A percentile compares a stretch with the other conserved stretches of the same genome.
Conservation (phyloP, 2,329 filamentous ascomycete species). For the Neodidymelliopsis sp. region DNA sequence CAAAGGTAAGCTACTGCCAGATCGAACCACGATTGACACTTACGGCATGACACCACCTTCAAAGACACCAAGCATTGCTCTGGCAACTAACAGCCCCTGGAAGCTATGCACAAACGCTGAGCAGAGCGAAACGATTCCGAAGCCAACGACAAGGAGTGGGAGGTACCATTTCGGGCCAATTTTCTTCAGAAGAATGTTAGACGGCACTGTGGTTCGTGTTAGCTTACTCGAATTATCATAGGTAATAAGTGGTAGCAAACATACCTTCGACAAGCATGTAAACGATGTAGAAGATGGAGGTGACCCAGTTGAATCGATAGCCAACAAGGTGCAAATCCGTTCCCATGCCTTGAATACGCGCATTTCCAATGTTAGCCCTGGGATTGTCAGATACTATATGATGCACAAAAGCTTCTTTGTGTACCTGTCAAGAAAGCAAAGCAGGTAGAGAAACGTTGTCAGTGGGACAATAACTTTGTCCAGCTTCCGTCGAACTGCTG, state of each 20-base stretch:
- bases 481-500: slow-evolving; percentile 58
- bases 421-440: slow-evolving; percentile 59
- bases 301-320: slow-evolving; percentile 64
- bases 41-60: slow-evolving; percentile 66
- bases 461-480: slow-evolving; percentile 62
- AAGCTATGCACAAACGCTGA: slow-evolving; percentile 62
- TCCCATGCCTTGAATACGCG: slow-evolving; percentile 62
- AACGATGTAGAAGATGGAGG: slow-evolving; percentile 66
- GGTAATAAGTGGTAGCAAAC: too few relatives aligned
- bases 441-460: slow-evolving; percentile 62
- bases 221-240: too few relatives aligned
- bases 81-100: slow-evolving; percentile 55
- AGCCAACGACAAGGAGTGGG: slow-evolving; percentile 62
- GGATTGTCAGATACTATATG: slow-evolving; percentile 12
- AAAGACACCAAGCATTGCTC: slow-evolving; percentile 62
- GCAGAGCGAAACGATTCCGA: slow-evolving; percentile 63
- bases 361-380: slow-evolving; percentile 60
- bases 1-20: slow-evolving; percentile 6
- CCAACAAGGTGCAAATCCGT: slow-evolving; percentile 58
- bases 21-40: slow-evolving; percentile 14
- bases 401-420: not conserved
- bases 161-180: slow-evolving; percentile 62
- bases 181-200: slow-evolving; percentile 63
- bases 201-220: too few relatives aligned
- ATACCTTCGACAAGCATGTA: slow-evolving; percentile 65